A percentile compares a stretch with the other conserved stretches of the same genome.
Evolutionary conservation across 768 basidiomycete genomes (phyloP).

Genomic region (Collybiopsis confluens): DNA sequence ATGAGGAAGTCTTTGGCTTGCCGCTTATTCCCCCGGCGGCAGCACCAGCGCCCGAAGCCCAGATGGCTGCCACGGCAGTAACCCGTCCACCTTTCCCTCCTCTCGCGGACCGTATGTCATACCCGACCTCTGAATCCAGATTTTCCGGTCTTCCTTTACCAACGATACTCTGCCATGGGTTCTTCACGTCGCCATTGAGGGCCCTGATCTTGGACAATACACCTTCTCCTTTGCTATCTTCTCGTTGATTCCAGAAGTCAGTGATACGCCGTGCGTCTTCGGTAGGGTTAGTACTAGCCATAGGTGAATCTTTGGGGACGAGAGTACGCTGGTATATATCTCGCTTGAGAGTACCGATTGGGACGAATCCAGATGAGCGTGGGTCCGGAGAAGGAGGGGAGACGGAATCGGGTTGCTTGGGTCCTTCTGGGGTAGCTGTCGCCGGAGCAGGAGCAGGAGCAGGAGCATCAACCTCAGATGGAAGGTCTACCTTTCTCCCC

Average conservation of each 20-base stretch:
- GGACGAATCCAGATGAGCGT: constrained; percentile 73
- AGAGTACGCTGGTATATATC: constrained; percentile 28
- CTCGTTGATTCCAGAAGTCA: constrained; percentile 36
- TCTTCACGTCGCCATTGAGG: constrained; percentile 10
- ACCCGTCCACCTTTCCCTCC: constrained; percentile 77
- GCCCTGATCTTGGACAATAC: constrained; percentile 1
- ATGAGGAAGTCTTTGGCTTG: constrained; percentile 5
- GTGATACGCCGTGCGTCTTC: constrained; percentile 34
- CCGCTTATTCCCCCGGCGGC: too few relatives aligned
- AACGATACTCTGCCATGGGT: constrained; percentile 11
- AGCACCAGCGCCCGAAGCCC: constrained; percentile 50
- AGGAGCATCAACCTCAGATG: not conserved
- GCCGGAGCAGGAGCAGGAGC: constrained; percentile 7
- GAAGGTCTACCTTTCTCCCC: not conserved
- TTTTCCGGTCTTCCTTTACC: constrained; percentile 19
- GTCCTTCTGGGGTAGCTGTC: constrained; percentile 11
- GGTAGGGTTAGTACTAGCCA: constrained; percentile 22
- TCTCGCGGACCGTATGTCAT: constrained; percentile 72
- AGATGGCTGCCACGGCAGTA: constrained; percentile 67
- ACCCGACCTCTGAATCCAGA: constrained; percentile 49
- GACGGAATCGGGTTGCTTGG: constrained; percentile 5
- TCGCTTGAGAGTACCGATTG: constrained; percentile 51
- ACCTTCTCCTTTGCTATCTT: not conserved
- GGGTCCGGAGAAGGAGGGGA: constrained; percentile 53
- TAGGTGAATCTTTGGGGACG: constrained; percentile 17